Conservation (phyloP, 805 yeast species). For the Blastobotrys parvus region DNA sequence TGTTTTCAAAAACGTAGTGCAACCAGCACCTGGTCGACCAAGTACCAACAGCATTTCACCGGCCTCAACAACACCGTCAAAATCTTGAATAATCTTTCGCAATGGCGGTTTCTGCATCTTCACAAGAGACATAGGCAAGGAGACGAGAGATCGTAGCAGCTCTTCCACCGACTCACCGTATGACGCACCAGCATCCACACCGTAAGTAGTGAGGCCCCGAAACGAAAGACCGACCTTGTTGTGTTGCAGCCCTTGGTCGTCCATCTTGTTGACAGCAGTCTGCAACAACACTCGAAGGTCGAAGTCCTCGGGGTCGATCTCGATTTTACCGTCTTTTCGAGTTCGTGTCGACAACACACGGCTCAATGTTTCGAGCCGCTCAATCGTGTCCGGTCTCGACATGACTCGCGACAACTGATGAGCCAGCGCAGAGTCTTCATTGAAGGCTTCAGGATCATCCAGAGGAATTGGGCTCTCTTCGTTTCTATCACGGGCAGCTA, state of each 20-base stretch:
- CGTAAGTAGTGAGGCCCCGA: constrained; percentile 33
- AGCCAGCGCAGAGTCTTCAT: constrained; percentile 16
- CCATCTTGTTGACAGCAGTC: constrained; percentile 12
- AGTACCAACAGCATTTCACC: constrained; percentile 66
- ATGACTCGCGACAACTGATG: constrained; percentile 19
- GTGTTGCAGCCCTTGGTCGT: constrained; percentile 28
- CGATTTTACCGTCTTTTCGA: constrained; percentile 36
- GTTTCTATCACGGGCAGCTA: neutral
- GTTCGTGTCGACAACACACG: constrained; percentile 44
- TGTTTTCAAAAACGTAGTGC: constrained; percentile 60
- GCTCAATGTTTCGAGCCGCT: constrained; percentile 40
- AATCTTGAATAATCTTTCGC: constrained; percentile 21
- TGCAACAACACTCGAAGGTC: constrained; percentile 35
- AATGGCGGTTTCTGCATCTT: constrained; percentile 8
- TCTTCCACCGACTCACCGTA: constrained; percentile 38
- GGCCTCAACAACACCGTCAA: constrained; percentile 36
- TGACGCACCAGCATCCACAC: constrained; percentile 41
- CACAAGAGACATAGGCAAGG: constrained; percentile 16
- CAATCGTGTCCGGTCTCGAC: constrained; percentile 28
- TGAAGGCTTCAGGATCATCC: constrained; percentile 17
- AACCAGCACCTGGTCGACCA: constrained; percentile 77
- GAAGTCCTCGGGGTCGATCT: constrained; percentile 38
- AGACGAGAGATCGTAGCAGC: constrained; percentile 25
- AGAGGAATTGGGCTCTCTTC: neutral
- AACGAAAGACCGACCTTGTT: constrained; percentile 32